Base-by-base conservation (phyloP, 2,329 filamentous ascomycete species). In the Clathrospora elynae region DNA sequence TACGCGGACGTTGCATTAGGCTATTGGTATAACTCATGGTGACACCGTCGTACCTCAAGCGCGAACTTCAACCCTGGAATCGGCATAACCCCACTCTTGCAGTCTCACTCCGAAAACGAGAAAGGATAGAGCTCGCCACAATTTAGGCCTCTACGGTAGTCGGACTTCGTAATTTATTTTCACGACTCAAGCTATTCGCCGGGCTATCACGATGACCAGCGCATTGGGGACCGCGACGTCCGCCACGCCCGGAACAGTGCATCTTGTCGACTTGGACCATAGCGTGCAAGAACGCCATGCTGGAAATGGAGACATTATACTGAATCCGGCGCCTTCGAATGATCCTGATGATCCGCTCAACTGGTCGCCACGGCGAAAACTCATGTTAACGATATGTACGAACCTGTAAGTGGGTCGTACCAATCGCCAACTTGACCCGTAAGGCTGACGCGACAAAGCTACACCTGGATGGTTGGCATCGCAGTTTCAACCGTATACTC, bases 401-500 rank as follows among this genome's bases (percentile, higher is more conserved):
- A 61, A 55, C 17, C 10, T 59, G 56, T 61, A 33, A 9, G 49
- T 50, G 6, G n/a, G n/a, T n/a, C n/a, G n/a, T 3, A 16, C 12
- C 7, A 30, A 3, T 8, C 16, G 4, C 9, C 11, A 13, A 10
- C 3, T 13, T 6, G 11, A 5, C 8, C 16, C n/a, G 8, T 10
- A 5, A 10, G 4, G 16, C 41, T 63, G 6, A 53, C 26, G 4
- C 74, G 70, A 71, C 13, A 35, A 73, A 64, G 76, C n/a, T 79
- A 78, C 51, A 74, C 72, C 1, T 67, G 77, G 29, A 74, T 74
- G 61, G 71, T 71, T 10, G 77, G 76, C n/a, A 75, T 79, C 31
- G 70, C 77, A 3, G 68, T 68, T 13, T 71, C 76, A 1, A 70
- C 74, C 6, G 73, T 77, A n/a, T 79, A 80, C 52, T 75, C 72